A percentile compares a stretch with the other conserved stretches of the same genome.
phyloP scores from a whole-genome alignment of 2,329 filamentous ascomycete species.

The Aspergillus niger region DNA sequence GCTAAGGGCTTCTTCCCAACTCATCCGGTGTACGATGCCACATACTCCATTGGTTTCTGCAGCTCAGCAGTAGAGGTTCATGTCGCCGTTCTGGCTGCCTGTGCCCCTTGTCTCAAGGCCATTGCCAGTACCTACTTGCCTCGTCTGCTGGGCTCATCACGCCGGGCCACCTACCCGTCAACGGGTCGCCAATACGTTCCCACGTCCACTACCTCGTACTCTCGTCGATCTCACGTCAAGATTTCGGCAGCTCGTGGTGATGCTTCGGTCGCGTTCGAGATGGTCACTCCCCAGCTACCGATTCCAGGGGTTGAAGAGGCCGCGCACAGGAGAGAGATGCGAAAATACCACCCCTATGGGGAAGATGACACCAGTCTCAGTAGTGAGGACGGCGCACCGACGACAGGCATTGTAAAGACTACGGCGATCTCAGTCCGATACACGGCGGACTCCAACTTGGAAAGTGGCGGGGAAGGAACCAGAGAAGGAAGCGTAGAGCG shows the following conservation, averaged over 20 bases:
- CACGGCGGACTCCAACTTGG: background rate
- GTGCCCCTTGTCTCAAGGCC: conserved; percentile 31
- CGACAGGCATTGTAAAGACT: background rate
- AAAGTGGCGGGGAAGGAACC: background rate
- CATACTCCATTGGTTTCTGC: conserved; percentile 31
- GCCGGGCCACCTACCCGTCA: background rate
- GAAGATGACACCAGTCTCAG: background rate
- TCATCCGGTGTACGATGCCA: conserved; percentile 17
- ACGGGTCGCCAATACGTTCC: background rate
- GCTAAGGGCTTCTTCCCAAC: conserved; percentile 22
- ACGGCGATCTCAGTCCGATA: background rate
- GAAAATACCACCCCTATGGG: background rate
- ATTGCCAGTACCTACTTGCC: conserved; percentile 1
- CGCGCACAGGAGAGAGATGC: background rate
- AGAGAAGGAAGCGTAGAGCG: background rate
- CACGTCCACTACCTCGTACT: background rate
- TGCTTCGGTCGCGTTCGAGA: background rate
- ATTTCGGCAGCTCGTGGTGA: background rate
- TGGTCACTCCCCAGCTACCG: background rate
- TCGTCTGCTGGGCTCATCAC: background rate
- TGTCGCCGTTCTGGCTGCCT: conserved; percentile 33
- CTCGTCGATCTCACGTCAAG: background rate
- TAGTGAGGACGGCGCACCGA: background rate
- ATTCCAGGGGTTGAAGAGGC: background rate
- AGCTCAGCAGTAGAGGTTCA: conserved; percentile 35